phyloP scores from a whole-genome alignment of 2,329 filamentous ascomycete species.

The Fusarium sacchari region DNA sequence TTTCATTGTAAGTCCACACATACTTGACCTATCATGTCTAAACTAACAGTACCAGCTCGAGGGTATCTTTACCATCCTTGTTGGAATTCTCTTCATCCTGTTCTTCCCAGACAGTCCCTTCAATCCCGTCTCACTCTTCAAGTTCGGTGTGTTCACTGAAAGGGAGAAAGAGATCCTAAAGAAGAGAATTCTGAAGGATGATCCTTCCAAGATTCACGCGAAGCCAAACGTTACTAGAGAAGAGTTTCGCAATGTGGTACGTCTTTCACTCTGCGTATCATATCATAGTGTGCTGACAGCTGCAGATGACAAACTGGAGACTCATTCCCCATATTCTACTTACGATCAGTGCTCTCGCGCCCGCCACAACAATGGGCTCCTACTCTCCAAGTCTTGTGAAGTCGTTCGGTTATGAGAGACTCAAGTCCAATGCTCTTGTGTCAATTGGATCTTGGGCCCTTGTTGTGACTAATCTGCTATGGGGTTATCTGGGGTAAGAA shows the following conservation, averaged over 20 bases:
- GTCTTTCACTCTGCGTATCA: background rate
- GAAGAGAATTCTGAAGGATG: constrained; percentile 42
- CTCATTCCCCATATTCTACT: constrained; percentile 48
- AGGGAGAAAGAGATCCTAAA: constrained; percentile 49
- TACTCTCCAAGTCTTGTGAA: constrained; percentile 43
- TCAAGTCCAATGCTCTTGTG: constrained; percentile 45
- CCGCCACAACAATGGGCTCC: constrained; percentile 28
- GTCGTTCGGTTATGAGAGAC: constrained; percentile 49
- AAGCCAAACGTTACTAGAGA: constrained; percentile 45
- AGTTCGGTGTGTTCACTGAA: constrained; percentile 48
- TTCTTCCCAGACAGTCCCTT: constrained; percentile 34
- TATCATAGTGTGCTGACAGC: background rate
- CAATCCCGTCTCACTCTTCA: constrained; percentile 47
- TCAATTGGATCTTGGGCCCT: constrained; percentile 51
- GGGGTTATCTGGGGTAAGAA: constrained; percentile 38
- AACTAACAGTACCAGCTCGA: constrained; percentile 34
- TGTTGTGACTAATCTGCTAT: constrained; percentile 46
- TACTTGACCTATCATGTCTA: background rate
- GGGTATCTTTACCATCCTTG: constrained; percentile 50
- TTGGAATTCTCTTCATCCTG: constrained; percentile 28
- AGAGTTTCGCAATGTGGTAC: constrained; percentile 49
- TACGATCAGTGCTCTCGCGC: constrained; percentile 31
- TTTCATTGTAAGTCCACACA: constrained; percentile 28
- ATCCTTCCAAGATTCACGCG: constrained; percentile 47
- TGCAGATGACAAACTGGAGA: constrained; percentile 51